phyloP scores from a whole-genome alignment of 2,329 filamentous ascomycete genomes.

The Trichophyton simii region DNA sequence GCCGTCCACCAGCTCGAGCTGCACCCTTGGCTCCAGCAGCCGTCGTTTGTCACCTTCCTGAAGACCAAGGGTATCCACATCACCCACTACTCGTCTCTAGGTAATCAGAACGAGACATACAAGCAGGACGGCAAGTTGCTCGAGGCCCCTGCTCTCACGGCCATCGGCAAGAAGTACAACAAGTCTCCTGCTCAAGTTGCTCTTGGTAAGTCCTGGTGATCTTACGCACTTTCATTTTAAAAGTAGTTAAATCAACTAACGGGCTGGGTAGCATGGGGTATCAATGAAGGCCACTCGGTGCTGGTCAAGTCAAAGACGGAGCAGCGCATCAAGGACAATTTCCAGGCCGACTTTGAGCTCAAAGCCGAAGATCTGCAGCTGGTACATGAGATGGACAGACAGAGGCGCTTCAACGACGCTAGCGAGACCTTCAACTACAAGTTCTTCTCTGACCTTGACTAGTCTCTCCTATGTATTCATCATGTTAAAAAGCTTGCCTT shows the following conservation, averaged over 20 bases:
- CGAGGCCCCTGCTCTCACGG: conserved; percentile 38
- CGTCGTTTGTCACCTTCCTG: conserved; percentile 38
- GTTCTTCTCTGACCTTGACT: conserved; percentile 48
- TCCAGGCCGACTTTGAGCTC: conserved; percentile 46
- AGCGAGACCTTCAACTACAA: conserved; percentile 44
- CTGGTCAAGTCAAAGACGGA: conserved; percentile 42
- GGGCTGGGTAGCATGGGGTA: conserved; percentile 37
- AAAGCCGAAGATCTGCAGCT: conserved; percentile 45
- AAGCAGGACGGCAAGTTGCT: conserved; percentile 34
- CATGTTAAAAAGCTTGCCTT: neutral
- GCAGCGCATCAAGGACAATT: conserved; percentile 31
- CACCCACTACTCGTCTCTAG: conserved; percentile 44
- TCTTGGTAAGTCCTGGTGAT: conserved; percentile 24
- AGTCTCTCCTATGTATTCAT: conserved; percentile 33
- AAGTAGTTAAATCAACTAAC: neutral
- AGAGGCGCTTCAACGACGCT: conserved; percentile 51
- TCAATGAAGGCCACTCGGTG: conserved; percentile 39
- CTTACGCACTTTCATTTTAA: neutral
- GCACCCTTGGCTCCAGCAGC: conserved; percentile 43
- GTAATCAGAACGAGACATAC: conserved; percentile 43
- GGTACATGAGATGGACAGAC: conserved; percentile 46
- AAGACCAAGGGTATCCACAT: conserved; percentile 40
- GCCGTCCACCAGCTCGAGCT: conserved; percentile 41
- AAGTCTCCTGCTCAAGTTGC: conserved; percentile 42
- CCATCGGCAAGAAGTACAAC: conserved; percentile 41